Conservation (phyloP, 345 rosid genomes). For the Eucalyptus pauciflora region DNA sequence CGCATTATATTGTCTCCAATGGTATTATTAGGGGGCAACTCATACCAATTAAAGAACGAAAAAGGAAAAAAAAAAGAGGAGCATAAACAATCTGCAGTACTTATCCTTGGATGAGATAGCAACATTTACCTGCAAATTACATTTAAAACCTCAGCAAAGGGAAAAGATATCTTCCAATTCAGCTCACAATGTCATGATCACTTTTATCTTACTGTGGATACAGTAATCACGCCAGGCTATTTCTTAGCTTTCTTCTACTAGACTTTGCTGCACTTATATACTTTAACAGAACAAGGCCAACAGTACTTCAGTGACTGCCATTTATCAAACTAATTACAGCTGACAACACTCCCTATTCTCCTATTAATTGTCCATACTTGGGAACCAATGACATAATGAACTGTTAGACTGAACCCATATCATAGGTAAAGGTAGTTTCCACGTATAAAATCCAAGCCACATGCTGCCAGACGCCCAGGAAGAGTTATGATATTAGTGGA, state of each 20-base stretch:
- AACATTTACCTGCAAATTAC: conserved; percentile 55
- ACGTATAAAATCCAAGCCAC: not conserved
- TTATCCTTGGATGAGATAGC: conserved; percentile 59
- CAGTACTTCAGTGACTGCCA: not conserved
- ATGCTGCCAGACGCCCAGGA: not conserved
- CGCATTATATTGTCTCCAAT: not conserved
- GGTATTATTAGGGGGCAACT: not conserved
- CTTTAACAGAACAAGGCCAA: not conserved
- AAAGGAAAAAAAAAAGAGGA: not conserved
- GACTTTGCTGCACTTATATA: not conserved
- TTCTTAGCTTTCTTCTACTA: not conserved
- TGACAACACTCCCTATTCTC: not conserved
- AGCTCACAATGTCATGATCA: not conserved
- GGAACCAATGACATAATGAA: not conserved
- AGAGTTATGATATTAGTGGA: not conserved
- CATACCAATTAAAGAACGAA: not conserved
- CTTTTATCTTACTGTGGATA: not conserved
- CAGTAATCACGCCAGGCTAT: not conserved
- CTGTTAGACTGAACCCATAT: not conserved
- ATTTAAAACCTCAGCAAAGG: not conserved
- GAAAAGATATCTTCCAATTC: not conserved
- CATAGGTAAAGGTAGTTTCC: not conserved
- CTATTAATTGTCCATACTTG: not conserved
- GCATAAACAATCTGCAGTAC: conserved; percentile 23
- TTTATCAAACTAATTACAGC: not conserved